Percentiles rank a stretch among this genome's conserved stretches.
These are phyloP conservation scores for Lactarius pseudohatsudake DNA, from an alignment of 768 basidiomycete genomes.

Conservation along the genomic window DNA sequence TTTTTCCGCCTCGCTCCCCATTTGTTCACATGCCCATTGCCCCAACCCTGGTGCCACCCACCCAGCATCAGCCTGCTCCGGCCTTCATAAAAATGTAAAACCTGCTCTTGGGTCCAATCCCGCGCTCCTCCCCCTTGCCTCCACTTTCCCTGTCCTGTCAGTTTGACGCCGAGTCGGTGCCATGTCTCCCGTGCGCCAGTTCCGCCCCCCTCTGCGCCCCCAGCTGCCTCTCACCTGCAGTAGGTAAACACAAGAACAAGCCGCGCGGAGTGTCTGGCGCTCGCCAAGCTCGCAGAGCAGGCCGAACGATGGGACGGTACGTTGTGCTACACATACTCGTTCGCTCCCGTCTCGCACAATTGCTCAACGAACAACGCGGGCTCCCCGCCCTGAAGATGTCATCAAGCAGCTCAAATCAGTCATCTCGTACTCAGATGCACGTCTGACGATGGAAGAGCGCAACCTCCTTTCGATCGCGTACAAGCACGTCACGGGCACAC, in stretches of 20 bases:
- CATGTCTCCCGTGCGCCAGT: conserved; percentile 27
- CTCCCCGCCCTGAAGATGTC: conserved; percentile 49
- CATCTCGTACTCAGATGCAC: conserved; percentile 63
- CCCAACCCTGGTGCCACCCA: conserved; percentile 27
- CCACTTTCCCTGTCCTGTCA: background rate
- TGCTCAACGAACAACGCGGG: background rate
- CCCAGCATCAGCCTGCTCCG: background rate
- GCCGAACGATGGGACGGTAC: conserved; percentile 87
- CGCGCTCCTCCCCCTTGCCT: background rate
- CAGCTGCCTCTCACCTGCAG: conserved; percentile 10
- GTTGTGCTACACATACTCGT: conserved; percentile 13
- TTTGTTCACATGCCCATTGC: conserved; percentile 25
- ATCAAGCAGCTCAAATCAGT: conserved; percentile 77
- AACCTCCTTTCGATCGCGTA: conserved; percentile 87
- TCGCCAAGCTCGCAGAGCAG: conserved; percentile 85
- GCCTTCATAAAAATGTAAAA: conserved; percentile 17
- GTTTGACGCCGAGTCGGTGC: background rate
- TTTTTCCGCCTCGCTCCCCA: conserved; percentile 5
- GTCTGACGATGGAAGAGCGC: conserved; percentile 80
- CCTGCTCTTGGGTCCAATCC: background rate
- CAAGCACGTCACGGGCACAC: conserved; percentile 84
- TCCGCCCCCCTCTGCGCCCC: background rate
- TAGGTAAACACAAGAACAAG: conserved; percentile 28
- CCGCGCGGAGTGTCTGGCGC: conserved; percentile 45
- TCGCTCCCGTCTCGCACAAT: background rate